phyloP scores from a whole-genome alignment of 768 basidiomycete genomes.

The Hericium alpestre region DNA sequence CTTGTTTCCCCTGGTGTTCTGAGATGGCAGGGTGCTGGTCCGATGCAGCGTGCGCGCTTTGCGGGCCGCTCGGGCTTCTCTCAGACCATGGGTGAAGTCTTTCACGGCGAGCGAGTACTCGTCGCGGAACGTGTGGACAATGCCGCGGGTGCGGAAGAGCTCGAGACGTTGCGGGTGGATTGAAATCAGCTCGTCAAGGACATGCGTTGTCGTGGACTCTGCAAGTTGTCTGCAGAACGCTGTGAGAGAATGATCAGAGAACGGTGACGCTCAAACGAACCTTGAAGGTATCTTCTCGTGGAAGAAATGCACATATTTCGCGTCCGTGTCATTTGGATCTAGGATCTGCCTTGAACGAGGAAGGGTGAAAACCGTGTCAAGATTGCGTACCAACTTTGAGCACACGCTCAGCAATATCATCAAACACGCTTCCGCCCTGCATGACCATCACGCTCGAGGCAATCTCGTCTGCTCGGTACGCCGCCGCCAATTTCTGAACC shows the following conservation, averaged over 20 bases:
- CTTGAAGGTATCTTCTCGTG: conserved; percentile 92
- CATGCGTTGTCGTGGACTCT: conserved; percentile 68
- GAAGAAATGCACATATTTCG: conserved; percentile 87
- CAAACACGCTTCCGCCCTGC: conserved; percentile 88
- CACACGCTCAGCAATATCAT: conserved; percentile 84
- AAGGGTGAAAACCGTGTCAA: background rate
- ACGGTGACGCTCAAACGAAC: conserved; percentile 30
- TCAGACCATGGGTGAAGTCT: conserved; percentile 74
- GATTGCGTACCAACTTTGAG: conserved; percentile 48
- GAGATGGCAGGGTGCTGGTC: conserved; percentile 27
- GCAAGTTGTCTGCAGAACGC: conserved; percentile 58
- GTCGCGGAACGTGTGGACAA: conserved; percentile 82
- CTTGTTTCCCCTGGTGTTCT: conserved; percentile 40
- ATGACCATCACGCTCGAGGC: conserved; percentile 91
- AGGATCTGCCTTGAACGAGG: background rate
- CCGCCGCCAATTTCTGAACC: conserved; percentile 77
- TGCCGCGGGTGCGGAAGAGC: conserved; percentile 82
- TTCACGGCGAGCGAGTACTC: conserved; percentile 65
- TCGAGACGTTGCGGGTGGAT: conserved; percentile 68
- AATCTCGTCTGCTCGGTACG: conserved; percentile 82
- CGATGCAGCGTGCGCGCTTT: conserved; percentile 51
- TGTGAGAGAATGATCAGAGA: conserved; percentile 10
- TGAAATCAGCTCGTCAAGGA: conserved; percentile 71
- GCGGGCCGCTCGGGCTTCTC: conserved; percentile 63
- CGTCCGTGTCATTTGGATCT: conserved; percentile 74